These are phyloP conservation scores for Rasamsonia emersonii DNA, from an alignment of 2,329 filamentous ascomycete genomes.

Conservation along the genomic window DNA sequence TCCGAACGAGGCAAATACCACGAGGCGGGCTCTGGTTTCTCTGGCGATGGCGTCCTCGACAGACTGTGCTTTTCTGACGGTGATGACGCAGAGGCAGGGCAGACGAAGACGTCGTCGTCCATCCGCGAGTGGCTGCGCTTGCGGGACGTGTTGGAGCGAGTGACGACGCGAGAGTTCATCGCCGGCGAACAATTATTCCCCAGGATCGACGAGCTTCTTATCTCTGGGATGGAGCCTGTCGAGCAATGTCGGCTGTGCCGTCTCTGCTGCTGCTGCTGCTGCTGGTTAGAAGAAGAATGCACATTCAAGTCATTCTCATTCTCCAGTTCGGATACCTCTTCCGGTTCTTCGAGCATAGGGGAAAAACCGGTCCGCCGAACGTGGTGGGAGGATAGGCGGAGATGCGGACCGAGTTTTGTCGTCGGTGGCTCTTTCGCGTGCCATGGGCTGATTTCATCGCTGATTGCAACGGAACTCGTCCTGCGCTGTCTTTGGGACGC, in stretches of 20 bases:
- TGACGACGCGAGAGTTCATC: conserved; percentile 10
- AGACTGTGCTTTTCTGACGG: conserved; percentile 8
- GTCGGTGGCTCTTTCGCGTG: conserved; percentile 30
- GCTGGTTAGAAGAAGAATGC: too few relatives aligned
- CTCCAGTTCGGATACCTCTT: conserved; percentile 23
- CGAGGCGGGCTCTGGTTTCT: conserved; percentile 15
- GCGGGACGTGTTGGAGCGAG: conserved; percentile 16
- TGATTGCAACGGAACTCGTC: conserved; percentile 18
- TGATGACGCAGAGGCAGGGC: conserved; percentile 18
- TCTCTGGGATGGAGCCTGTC: conserved; percentile 7
- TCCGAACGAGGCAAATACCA: conserved; percentile 18
- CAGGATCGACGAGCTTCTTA: conserved; percentile 2
- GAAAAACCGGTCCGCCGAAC: conserved; percentile 23
- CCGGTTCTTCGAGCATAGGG: conserved; percentile 27
- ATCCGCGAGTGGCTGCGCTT: conserved; percentile 16
- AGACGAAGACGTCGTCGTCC: conserved; percentile 12
- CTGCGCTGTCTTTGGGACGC: conserved; percentile 14
- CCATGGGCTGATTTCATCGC: conserved; percentile 24
- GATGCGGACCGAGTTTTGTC: conserved; percentile 37
- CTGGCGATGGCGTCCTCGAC: conserved; percentile 22
- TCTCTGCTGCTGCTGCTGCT: too few relatives aligned
- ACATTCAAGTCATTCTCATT: too few relatives aligned
- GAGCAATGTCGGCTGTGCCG: conserved; percentile 7
- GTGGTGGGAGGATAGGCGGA: conserved; percentile 29
- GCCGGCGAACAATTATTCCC: conserved; percentile 9